phyloP scores from a whole-genome alignment of 495 filamentous ascomycete genomes.

The Penicillium lagena region DNA sequence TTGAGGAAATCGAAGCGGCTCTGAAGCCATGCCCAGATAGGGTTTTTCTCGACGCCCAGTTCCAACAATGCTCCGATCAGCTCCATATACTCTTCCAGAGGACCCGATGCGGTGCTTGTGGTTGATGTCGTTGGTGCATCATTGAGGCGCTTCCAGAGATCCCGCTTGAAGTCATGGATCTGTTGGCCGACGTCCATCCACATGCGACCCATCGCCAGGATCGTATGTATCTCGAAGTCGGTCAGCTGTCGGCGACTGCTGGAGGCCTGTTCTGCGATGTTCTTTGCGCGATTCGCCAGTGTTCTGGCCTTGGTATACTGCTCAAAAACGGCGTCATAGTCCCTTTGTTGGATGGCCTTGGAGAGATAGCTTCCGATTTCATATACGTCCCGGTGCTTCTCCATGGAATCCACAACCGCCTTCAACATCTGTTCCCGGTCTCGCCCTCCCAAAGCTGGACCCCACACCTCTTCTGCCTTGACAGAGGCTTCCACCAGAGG shows the following conservation, averaged over 20 bases:
- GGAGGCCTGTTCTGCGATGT: slow-evolving; percentile 47
- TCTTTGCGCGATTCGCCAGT: slow-evolving; percentile 66
- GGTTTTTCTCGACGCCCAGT: slow-evolving; percentile 89
- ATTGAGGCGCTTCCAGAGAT: slow-evolving; percentile 75
- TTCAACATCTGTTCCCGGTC: slow-evolving; percentile 85
- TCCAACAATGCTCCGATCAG: slow-evolving; percentile 82
- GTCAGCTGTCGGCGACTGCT: slow-evolving; percentile 41
- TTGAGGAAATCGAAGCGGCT: slow-evolving; percentile 85
- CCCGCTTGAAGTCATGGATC: slow-evolving; percentile 77
- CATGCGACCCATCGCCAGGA: slow-evolving; percentile 87
- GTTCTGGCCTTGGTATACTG: slow-evolving; percentile 74
- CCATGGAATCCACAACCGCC: slow-evolving; percentile 62
- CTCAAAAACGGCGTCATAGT: slow-evolving; percentile 81
- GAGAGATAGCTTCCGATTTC: slow-evolving; percentile 70
- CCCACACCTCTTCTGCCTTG: slow-evolving; percentile 96
- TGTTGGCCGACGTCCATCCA: slow-evolving; percentile 86
- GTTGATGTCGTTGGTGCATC: slow-evolving; percentile 45
- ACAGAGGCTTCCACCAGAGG: slow-evolving; percentile 82
- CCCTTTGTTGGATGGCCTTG: slow-evolving; percentile 80
- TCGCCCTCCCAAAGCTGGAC: slow-evolving; percentile 84
- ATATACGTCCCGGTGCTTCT: slow-evolving; percentile 71
- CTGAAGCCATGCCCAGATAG: slow-evolving; percentile 90
- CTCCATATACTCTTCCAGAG: slow-evolving; percentile 80
- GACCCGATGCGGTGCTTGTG: slow-evolving; percentile 30
- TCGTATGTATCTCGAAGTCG: slow-evolving; percentile 74